Evolutionary conservation across 2,329 filamentous ascomycete species (phyloP), one percentile per base, ranked within the genome.

Genomic region (Pseudogymnoascus sp.): DNA sequence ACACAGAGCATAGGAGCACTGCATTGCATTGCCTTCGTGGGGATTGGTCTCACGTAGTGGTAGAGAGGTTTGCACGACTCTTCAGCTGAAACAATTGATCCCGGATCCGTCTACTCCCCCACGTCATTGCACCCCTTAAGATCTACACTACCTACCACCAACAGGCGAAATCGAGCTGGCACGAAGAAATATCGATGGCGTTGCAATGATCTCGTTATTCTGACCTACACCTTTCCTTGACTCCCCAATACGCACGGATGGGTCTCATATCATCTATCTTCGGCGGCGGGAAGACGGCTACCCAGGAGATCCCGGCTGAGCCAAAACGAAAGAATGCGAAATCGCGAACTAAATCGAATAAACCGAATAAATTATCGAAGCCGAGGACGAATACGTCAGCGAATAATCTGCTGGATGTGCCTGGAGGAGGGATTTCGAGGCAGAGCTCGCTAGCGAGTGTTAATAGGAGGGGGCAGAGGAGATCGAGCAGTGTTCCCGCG

Each of bases 341-440:
- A 17, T 17, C 17, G 19, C 17, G 40, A 17, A 44, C 17, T 2
- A 44, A 44, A 21, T 44, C 40, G 40, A 44, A 44, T 21, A 44
- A 44, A 6, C 62, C 64, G 11, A 72, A 72, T 44, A 72, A 67
- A 61, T 60, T 74, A n/a, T 73, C 71, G 15, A 74, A 74, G 62
- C 72, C 72, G 1, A 70, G 65, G 57, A 72, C 72, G 19, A 72
- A 69, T 53, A 63, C 70, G 28, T 68, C 68, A 6, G 67, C 57
- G 5, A 64, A 65, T 3, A 67, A 66, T 50, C 63, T 70, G 1
- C 50, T 57, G 19, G 31, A 57, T 33, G 15, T 57, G 21, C 50
- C 50, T n/a, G 31, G 50, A 23, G 21, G 19, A 19, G 31, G 50
- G 40, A 4, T 44, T 2, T 44, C 40, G 17, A 4, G 40, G 10